These are phyloP conservation scores for Tolypocladium pustulatum DNA, from an alignment of 2,329 filamentous ascomycete genomes.

Conservation along the genomic window DNA sequence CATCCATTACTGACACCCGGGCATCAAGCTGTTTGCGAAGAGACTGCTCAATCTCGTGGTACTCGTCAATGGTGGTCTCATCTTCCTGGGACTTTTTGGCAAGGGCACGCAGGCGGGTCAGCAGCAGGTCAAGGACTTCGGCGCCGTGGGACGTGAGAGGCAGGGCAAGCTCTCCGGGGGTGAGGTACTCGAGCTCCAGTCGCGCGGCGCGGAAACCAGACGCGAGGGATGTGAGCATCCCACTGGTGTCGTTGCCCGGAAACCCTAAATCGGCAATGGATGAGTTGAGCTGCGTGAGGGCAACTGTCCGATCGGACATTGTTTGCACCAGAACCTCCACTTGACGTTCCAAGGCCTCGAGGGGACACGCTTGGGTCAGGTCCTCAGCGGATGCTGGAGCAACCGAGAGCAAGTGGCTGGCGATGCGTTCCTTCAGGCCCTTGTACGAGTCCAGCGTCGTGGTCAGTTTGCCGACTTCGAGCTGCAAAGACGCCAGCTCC, in stretches of 20 bases:
- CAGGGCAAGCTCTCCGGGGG: constrained; percentile 45
- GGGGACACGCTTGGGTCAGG: constrained; percentile 6
- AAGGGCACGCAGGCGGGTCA: constrained; percentile 38
- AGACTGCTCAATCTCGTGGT: constrained; percentile 44
- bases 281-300: constrained; percentile 31
- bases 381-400: constrained; percentile 2
- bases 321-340: constrained; percentile 31
- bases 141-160: constrained; percentile 42
- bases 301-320: constrained; percentile 37
- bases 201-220: constrained; percentile 44
- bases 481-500: constrained; percentile 36
- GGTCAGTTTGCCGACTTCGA: constrained; percentile 37
- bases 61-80: constrained; percentile 48
- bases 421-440: constrained; percentile 25
- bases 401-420: constrained; percentile 20
- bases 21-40: constrained; percentile 46
- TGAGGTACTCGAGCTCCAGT: constrained; percentile 51
- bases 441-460: constrained; percentile 37
- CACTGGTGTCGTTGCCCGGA: constrained; percentile 31
- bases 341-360: constrained; percentile 28
- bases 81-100: constrained; percentile 33
- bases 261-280: constrained; percentile 43
- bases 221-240: constrained; percentile 37
- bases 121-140: constrained; percentile 44
- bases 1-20: constrained; percentile 40